Evolutionary conservation across 2,329 filamentous ascomycete species (phyloP).

Genomic region (Phialophora tarda): DNA sequence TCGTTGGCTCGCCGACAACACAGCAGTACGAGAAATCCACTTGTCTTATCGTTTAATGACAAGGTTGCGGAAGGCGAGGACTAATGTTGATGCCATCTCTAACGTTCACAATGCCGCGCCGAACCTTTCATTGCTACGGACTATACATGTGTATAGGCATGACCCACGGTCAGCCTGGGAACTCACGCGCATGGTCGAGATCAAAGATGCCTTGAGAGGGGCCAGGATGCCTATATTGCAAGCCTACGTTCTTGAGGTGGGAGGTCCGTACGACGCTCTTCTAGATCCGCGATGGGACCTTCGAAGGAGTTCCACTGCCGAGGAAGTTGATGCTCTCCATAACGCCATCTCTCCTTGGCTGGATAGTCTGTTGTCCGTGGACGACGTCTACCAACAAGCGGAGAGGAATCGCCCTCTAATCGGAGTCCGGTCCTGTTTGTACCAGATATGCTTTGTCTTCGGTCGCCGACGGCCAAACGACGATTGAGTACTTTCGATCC

Average conservation of each 20-base stretch:
- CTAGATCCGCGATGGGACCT: constrained; percentile 33
- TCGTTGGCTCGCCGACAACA: constrained; percentile 30
- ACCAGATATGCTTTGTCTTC: constrained; percentile 22
- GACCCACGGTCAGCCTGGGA: constrained; percentile 22
- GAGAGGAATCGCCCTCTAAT: neutral
- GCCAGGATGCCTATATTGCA: constrained; percentile 17
- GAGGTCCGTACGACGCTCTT: constrained; percentile 13
- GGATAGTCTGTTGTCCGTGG: constrained; percentile 13
- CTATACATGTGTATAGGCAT: constrained; percentile 21
- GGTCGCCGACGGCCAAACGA: neutral
- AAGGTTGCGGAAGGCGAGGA: constrained; percentile 25
- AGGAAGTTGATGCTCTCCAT: constrained; percentile 14
- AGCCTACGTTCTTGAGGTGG: constrained; percentile 12
- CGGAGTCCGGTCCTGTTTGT: constrained; percentile 1
- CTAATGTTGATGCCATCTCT: constrained; percentile 1
- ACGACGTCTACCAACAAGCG: neutral
- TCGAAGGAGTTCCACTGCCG: constrained; percentile 16
- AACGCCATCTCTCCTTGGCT: constrained; percentile 13
- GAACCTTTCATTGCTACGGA: constrained; percentile 15
- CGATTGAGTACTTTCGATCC: neutral
- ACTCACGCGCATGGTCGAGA: constrained; percentile 13
- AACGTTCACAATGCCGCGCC: neutral
- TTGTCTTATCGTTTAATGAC: constrained; percentile 31
- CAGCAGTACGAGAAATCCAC: constrained; percentile 22
- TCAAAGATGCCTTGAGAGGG: constrained; percentile 8